These are phyloP conservation scores for Stephania yunnanensis DNA, from an alignment of 164 flowering plant species.

Conservation along the genomic window DNA sequence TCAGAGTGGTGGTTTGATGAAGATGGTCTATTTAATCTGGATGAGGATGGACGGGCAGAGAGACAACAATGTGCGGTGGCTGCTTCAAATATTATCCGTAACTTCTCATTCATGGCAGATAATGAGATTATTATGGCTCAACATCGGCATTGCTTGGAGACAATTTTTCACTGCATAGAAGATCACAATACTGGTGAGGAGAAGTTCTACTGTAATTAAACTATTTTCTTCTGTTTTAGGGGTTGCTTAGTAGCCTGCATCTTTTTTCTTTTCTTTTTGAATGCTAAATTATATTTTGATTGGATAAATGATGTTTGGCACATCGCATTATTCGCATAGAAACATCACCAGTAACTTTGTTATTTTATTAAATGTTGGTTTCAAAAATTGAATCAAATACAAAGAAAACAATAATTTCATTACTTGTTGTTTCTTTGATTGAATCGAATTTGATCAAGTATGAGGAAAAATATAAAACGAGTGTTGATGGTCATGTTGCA, in stretches of 20 bases:
- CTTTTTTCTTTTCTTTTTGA: neutral
- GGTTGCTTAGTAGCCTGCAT: neutral
- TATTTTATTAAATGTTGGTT: too few species aligned
- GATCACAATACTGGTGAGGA: constrained; percentile 55
- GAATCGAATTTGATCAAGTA: too few species aligned
- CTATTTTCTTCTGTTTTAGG: neutral
- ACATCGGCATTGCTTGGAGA: constrained; percentile 81
- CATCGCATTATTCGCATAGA: too few species aligned
- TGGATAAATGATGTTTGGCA: neutral
- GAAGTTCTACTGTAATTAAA: neutral
- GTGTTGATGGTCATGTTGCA: too few species aligned
- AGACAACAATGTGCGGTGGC: constrained; percentile 95
- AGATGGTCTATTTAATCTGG: constrained; percentile 88
- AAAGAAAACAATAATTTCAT: too few species aligned
- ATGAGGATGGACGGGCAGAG: constrained; percentile 87
- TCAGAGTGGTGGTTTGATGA: constrained; percentile 82
- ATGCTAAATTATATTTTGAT: neutral
- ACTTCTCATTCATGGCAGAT: constrained; percentile 96
- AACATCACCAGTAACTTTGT: too few species aligned
- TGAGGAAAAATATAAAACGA: too few species aligned
- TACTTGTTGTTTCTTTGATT: too few species aligned
- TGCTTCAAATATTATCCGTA: constrained; percentile 90
- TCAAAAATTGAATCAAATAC: too few species aligned
- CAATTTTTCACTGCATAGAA: constrained; percentile 76
- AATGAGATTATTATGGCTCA: constrained; percentile 79